Evolutionary conservation across 106 monocot species (phyloP).

Genomic region (Dactylorhiza incarnata): DNA sequence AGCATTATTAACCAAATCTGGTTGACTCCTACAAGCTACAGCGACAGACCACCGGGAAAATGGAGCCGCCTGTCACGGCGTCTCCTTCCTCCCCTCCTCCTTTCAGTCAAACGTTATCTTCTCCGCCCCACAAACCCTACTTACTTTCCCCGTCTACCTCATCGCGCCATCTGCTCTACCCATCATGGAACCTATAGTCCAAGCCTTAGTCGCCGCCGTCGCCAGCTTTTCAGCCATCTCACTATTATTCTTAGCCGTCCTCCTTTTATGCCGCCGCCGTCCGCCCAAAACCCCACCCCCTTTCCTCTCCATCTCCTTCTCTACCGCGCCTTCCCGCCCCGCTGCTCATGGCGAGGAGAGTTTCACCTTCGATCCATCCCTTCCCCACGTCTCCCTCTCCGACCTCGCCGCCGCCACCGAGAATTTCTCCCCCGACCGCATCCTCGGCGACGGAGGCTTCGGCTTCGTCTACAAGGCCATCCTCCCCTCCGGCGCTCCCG

Average conservation of each 20-base stretch:
- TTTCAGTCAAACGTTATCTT: not conserved
- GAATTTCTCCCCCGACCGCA: constrained; percentile 55
- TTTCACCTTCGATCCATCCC: constrained; percentile 44
- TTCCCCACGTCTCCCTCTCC: constrained; percentile 52
- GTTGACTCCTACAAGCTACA: not conserved
- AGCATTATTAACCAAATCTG: too few relatives aligned
- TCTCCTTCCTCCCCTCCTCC: too few relatives aligned
- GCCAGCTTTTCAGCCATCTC: constrained; percentile 36
- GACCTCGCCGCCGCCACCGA: constrained; percentile 49
- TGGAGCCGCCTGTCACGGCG: not conserved
- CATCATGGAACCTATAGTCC: constrained; percentile 33
- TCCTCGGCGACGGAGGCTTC: constrained; percentile 88
- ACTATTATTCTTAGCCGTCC: constrained; percentile 24
- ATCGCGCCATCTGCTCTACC: not conserved
- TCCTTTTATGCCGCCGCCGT: constrained; percentile 24
- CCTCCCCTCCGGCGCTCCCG: constrained; percentile 40
- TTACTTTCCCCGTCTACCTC: not conserved
- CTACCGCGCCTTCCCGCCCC: not conserved
- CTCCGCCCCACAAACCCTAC: not conserved
- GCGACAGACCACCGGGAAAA: not conserved
- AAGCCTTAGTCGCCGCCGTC: constrained; percentile 47
- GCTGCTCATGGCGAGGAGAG: constrained; percentile 9
- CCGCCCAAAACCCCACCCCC: not conserved
- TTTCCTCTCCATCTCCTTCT: not conserved
- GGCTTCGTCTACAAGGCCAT: constrained; percentile 82